A percentile compares a stretch with the other conserved stretches of the same genome.
These are phyloP conservation scores for Narthecium ossifragum DNA, from an alignment of 106 monocot genomes.

Conservation along the genomic window DNA sequence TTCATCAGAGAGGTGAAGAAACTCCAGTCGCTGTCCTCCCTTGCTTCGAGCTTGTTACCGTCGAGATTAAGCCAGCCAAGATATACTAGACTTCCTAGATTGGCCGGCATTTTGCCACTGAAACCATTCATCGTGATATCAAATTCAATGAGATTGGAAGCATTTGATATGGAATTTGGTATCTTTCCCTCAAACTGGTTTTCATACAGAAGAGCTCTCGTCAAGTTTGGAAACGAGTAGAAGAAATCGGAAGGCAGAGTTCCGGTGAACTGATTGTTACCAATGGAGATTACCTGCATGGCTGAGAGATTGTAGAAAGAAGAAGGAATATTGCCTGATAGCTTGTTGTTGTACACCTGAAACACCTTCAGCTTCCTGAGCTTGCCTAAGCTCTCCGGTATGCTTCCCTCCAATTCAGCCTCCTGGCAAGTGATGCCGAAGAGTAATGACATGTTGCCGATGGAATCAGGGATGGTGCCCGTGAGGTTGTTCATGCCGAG, in stretches of 20 bases:
- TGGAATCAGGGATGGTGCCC: constrained; percentile 16
- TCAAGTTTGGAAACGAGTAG: constrained; percentile 7
- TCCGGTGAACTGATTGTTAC: constrained; percentile 8
- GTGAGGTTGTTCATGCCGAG: constrained; percentile 12
- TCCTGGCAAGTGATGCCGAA: no score
- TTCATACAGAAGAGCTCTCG: not conserved
- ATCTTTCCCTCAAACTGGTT: constrained; percentile 14
- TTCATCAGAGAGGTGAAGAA: constrained; percentile 8
- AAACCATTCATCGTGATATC: constrained; percentile 4
- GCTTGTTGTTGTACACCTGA: not conserved
- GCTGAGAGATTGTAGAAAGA: constrained; percentile 20
- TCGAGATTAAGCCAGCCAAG: not conserved
- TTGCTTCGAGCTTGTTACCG: constrained; percentile 9
- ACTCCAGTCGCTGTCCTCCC: constrained; percentile 3
- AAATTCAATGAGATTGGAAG: not conserved
- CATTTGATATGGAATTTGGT: constrained; percentile 6
- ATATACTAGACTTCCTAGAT: not conserved
- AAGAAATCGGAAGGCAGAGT: constrained; percentile 12
- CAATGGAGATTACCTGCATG: not conserved
- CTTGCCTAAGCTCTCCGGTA: not conserved
- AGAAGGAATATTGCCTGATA: constrained; percentile 14
- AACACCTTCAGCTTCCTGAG: not conserved
- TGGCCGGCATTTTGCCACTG: constrained; percentile 1
- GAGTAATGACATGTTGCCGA: constrained; percentile 22
- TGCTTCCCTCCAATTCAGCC: no score